Evolutionary conservation across 176 grass and related monocot species (phyloP), one percentile per base, ranked within the genome.

Genomic region (Panicum miliaceum): DNA sequence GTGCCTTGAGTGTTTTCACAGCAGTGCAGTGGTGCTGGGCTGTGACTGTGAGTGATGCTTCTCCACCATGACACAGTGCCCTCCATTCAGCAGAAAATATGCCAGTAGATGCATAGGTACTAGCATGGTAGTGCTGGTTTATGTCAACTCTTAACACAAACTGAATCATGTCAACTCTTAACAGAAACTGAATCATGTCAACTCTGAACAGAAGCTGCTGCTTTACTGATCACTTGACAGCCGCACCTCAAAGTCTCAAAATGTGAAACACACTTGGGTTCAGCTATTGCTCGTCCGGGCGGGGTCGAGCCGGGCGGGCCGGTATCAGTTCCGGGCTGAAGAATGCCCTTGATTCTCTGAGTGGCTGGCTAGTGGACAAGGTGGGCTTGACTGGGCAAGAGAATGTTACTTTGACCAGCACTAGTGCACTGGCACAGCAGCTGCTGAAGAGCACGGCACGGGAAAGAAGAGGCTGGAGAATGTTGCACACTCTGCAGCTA

Each of bases 311-410:
- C 0, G 25, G 26, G 4, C 25, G 16, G 47, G 72, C 2, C 32
- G 14, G 20, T 2, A 5, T 37, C 36, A 54, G 7, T 7, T 68
- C 46, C n/a, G 68, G 19, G 42, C 29, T 35, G 15, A 52, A 19
- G 8, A 51, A 8, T 64, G 22, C 8, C 1, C 60, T 53, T 51
- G 71, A 76, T 20, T 73, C 63, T 58, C 40, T 51, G 38, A 53
- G 8, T 3, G 23, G 4, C 12, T 20, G 15, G 56, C 56, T 12
- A 67, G 7, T 18, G 29, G 27, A 60, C 38, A 14, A 18, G 0
- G 23, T 60, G 63, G 74, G 64, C 83, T 64, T 77, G 83, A 58
- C 63, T 69, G 83, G 63, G 75, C 73, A 8, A 63, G 43, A 51
- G 20, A 40, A 2, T 46, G 45, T 47, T 51, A 25, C 20, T 41